phyloP scores from a whole-genome alignment of 257 asterid species.

The Rhazya stricta region DNA sequence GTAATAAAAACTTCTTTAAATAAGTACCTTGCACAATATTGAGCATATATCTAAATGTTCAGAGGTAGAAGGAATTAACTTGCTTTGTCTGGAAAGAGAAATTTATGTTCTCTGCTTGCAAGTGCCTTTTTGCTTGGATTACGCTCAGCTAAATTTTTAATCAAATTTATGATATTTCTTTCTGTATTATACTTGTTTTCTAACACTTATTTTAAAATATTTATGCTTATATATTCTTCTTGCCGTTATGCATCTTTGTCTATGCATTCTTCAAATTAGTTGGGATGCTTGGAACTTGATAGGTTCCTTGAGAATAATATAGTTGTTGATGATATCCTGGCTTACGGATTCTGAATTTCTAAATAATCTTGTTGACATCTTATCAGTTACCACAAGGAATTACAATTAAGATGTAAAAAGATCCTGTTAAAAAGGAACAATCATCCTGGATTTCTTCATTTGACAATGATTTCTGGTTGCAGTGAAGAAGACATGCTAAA shows the following conservation, averaged over 20 bases:
- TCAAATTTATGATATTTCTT: neutral
- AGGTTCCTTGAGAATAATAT: neutral
- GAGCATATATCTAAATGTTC: neutral
- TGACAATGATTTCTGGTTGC: conserved; percentile 8
- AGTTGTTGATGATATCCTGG: no score
- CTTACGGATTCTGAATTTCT: no score
- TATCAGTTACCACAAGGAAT: neutral
- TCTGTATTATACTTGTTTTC: no score
- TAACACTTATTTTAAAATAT: no score
- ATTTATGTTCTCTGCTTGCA: no score
- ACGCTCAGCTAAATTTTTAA: no score
- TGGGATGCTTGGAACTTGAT: neutral
- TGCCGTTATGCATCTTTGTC: no score
- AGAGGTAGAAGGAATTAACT: neutral
- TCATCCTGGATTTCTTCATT: neutral
- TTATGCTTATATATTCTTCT: no score
- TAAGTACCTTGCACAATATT: neutral
- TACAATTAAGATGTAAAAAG: no score
- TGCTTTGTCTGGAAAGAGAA: neutral
- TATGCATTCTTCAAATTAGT: no score
- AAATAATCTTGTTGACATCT: neutral
- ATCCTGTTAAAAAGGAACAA: neutral
- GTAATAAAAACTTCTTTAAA: neutral
- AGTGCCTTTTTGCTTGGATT: no score
- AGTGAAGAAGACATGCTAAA: conserved; percentile 75